Base-by-base conservation (phyloP, 257 asterid genomes). In the Nicotiana benthamiana region DNA sequence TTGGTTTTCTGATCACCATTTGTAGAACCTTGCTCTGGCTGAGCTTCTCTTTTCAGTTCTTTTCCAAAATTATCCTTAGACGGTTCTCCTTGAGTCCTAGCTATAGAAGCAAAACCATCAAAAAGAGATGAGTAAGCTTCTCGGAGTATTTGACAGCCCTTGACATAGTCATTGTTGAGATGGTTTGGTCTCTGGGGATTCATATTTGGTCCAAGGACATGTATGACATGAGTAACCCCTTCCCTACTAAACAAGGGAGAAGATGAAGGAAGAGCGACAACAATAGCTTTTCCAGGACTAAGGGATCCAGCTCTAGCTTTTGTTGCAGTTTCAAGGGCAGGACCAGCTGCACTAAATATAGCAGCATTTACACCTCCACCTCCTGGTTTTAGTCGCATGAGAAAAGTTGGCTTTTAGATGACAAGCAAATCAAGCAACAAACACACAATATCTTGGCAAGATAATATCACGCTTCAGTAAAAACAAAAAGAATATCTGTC, bases 301-400 rank as follows among this genome's bases (percentile, higher is more conserved):
- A 95, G 92, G 75, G 90, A 75, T 53, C 26, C 86, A 77, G 94
- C 95, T 84, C 83, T 90, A 81, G 91, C 90, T 89, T 92, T 93
- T 82, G 99, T 95, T 46, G 97, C 98, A 67, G n/a, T 77, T 83
- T 90, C 97, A 68, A 95, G 89, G 74, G 77, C 86, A 9, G 90
- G 75, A 63, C 99, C 99, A 4, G 98, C 97, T 30, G 99, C 98
- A 22, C 67, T 89, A 80, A 83, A 92, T 83, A 95, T 90, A 75
- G 99, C 97, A 61, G 99, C 96, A 88, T 95, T 95, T 79, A 93
- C 98, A 68, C 98, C 98, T 74, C 97, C 98, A 30, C 98, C 98
- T 34, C 97, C 97, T 67, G 97, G 94, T 83, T 87, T 91, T 53
- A 93, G 88, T 70, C 95, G 92, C 97, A 98, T 95, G 93, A 84